Evolutionary conservation across 495 filamentous ascomycete genomes (phyloP), one percentile per base, ranked within the genome.

Genomic region (Annulohypoxylon bovei): DNA sequence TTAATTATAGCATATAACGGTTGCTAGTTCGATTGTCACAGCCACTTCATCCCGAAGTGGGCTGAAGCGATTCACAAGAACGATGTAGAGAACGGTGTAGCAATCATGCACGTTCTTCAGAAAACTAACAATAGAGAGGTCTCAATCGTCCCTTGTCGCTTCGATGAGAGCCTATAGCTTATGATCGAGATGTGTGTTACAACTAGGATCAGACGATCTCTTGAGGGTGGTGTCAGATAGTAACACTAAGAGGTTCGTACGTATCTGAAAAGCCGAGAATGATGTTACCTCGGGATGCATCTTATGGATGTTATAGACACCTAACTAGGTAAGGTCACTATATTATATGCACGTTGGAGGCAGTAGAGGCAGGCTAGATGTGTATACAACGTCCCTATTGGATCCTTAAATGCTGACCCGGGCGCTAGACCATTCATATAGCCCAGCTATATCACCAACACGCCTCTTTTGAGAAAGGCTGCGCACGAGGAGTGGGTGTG

Each of bases 281-380:
- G 32, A 52, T 56, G 40, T 20, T 62, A 68, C 58, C 40, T 62
- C 23, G 42, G 52, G 6, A 68, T 52, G 58, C 58, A 28, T 20
- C 32, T 18, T 35, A 27, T 35, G 46, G 18, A 61, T 27, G 35
- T 39, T 46, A 40, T 42, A 32, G 11, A n/a, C 44, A 40, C 59
- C 35, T 16, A 58, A 63, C 16, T 54, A 42, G 60, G 44, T 37
- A 59, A 62, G 8, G n/a, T 23, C n/a, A 33, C 52, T 28, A 49
- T 52, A 53, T 49, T 33, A n/a, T 11, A 71, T 67, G 59, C 49
- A 71, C 39, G 58, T 71, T 71, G 63, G 69, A 59, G 53, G 52
- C 68, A 50, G 35, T 67, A 32, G 16, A 32, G 37, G 59, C 30
- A 67, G 44, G 54, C 69, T 67, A 33, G 40, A 50, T 44, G 33